Evolutionary conservation across 2,329 filamentous ascomycete species (phyloP).

Genomic region (Colletotrichum sp.): DNA sequence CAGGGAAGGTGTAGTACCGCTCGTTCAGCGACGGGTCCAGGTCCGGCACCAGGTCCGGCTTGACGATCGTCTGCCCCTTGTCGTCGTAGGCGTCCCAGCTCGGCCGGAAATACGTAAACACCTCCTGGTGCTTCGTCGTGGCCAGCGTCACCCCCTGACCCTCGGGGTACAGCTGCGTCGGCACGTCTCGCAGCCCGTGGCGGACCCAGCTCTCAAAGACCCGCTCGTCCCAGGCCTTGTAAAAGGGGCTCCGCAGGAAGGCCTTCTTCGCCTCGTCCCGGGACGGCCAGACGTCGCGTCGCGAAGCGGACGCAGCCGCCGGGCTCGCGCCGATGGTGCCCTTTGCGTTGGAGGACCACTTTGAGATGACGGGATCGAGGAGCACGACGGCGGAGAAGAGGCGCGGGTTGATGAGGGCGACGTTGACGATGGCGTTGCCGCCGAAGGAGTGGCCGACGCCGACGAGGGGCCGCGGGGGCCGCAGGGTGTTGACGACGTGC

Average conservation of each 20-base stretch:
- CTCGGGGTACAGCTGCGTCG: slow-evolving; percentile 64
- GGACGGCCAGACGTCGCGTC: slow-evolving; percentile 85
- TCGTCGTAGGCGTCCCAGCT: slow-evolving; percentile 51
- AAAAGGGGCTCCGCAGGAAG: slow-evolving; percentile 77
- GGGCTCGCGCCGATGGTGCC: slow-evolving; percentile 39
- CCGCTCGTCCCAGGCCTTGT: slow-evolving; percentile 80
- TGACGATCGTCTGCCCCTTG: slow-evolving; percentile 40
- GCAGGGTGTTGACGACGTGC: slow-evolving; percentile 84
- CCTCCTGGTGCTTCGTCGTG: slow-evolving; percentile 88
- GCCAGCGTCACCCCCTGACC: slow-evolving; percentile 66
- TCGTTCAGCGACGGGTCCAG: slow-evolving; percentile 43
- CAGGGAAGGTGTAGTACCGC: slow-evolving; percentile 48
- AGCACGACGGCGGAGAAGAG: slow-evolving; percentile 78
- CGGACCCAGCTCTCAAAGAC: slow-evolving; percentile 77
- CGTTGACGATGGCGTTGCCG: slow-evolving; percentile 72
- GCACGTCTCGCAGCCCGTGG: slow-evolving; percentile 77
- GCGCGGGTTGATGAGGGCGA: slow-evolving; percentile 80
- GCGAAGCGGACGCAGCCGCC: slow-evolving; percentile 68
- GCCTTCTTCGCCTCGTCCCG: slow-evolving; percentile 68
- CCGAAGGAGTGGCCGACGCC: slow-evolving; percentile 93
- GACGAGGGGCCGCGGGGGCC: slow-evolving; percentile 78
- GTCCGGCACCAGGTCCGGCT: slow-evolving; percentile 49
- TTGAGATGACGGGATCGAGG: slow-evolving; percentile 81
- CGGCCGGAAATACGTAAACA: slow-evolving; percentile 76
- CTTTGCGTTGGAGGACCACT: slow-evolving; percentile 42